Conservation (phyloP, 2,329 filamentous ascomycete genomes). For the Alternaria conjuncta region DNA sequence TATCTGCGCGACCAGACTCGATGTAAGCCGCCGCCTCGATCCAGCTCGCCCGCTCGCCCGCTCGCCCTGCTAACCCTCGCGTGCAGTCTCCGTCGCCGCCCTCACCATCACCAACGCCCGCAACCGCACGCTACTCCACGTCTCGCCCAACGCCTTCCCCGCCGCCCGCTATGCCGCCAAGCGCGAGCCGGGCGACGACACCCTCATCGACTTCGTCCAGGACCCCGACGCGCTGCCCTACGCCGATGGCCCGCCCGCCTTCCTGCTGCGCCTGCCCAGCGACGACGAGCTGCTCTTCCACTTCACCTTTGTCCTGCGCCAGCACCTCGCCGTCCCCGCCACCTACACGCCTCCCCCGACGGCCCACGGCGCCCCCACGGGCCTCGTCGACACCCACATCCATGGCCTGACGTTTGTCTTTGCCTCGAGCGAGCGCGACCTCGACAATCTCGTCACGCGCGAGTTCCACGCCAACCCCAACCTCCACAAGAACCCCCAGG, state of each 20-base stretch:
- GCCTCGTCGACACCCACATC: conserved; percentile 72
- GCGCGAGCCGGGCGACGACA: conserved; percentile 74
- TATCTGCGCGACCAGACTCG: conserved; percentile 91
- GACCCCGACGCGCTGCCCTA: conserved; percentile 69
- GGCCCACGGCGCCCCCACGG: conserved; percentile 53
- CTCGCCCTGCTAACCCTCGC: conserved; percentile 23
- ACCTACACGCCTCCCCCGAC: conserved; percentile 51
- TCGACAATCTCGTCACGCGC: conserved; percentile 91
- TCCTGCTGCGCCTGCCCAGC: conserved; percentile 85
- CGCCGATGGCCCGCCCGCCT: conserved; percentile 63
- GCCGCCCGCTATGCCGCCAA: conserved; percentile 77
- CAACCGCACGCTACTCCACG: conserved; percentile 75
- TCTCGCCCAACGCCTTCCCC: conserved; percentile 87
- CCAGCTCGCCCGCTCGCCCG: neutral
- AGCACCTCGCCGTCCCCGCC: conserved; percentile 54
- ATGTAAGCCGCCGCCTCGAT: conserved; percentile 64
- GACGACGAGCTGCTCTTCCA: conserved; percentile 93
- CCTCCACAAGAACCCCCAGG: conserved; percentile 94
- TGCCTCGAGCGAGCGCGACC: conserved; percentile 81
- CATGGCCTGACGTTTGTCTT: conserved; percentile 92
- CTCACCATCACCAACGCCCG: conserved; percentile 81
- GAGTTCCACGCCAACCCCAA: conserved; percentile 98
- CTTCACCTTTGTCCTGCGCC: conserved; percentile 84
- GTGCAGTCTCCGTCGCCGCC: conserved; percentile 82
- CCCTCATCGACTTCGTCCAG: conserved; percentile 90